Evolutionary conservation across 345 rosid genomes (phyloP).

Genomic region (Lepidium didymum): DNA sequence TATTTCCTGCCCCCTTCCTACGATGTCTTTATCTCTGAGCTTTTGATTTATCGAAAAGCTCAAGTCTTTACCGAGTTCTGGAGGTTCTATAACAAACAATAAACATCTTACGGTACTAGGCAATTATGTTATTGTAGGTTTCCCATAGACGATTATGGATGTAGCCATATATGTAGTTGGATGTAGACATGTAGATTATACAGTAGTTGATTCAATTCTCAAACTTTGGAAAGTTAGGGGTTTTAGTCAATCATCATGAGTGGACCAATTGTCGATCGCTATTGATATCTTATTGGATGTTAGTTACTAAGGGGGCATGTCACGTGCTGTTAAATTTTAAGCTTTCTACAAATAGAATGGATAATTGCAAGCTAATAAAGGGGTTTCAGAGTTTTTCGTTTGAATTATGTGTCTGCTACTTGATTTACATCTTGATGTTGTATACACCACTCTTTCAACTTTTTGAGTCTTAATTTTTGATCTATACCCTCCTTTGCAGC

Average conservation of each 20-base stretch:
- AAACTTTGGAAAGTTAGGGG: background rate
- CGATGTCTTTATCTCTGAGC: too few relatives aligned
- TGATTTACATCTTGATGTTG: background rate
- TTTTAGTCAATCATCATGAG: background rate
- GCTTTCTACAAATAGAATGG: too few relatives aligned
- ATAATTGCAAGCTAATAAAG: too few relatives aligned
- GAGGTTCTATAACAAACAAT: background rate
- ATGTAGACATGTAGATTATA: background rate
- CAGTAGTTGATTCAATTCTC: background rate
- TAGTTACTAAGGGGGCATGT: too few relatives aligned
- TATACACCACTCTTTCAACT: background rate
- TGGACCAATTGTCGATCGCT: too few relatives aligned
- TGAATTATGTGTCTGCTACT: background rate
- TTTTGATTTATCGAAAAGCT: background rate
- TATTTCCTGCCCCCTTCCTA: too few relatives aligned
- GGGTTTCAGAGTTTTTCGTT: background rate
- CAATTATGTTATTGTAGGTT: background rate
- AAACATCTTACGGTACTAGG: background rate
- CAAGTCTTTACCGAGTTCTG: background rate
- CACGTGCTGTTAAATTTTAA: too few relatives aligned
- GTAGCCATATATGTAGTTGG: background rate
- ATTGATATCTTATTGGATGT: too few relatives aligned
- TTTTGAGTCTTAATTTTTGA: background rate
- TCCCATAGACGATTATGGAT: background rate
- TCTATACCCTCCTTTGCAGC: constrained; percentile 31